phyloP scores from a whole-genome alignment of 768 basidiomycete species.

The Termitomyces sp. region DNA sequence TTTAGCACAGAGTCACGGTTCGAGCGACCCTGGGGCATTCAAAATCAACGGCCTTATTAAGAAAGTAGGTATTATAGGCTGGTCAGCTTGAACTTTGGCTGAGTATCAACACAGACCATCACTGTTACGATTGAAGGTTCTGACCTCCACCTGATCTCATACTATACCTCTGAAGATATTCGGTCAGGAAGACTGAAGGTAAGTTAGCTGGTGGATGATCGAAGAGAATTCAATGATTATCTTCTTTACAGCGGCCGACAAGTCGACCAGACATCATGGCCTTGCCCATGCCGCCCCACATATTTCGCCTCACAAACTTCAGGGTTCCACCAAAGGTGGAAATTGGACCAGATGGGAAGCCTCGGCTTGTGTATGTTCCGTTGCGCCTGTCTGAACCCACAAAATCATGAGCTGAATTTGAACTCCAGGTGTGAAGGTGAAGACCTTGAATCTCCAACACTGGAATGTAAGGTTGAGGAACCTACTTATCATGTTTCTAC shows the following conservation, averaged over 20 bases:
- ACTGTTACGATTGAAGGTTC: slow-evolving; percentile 77
- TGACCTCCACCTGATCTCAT: slow-evolving; percentile 80
- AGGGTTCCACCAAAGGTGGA: slow-evolving; percentile 81
- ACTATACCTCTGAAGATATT: slow-evolving; percentile 80
- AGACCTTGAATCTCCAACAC: slow-evolving; percentile 32
- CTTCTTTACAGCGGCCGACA: slow-evolving; percentile 52
- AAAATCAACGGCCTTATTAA: slow-evolving; percentile 77
- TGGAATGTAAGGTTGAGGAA: slow-evolving; percentile 51
- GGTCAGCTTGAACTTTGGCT: slow-evolving; percentile 1
- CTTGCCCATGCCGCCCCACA: slow-evolving; percentile 70
- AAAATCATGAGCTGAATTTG: neutral
- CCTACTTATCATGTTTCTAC: slow-evolving; percentile 37
- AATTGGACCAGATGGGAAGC: slow-evolving; percentile 64
- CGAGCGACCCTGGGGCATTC: slow-evolving; percentile 55
- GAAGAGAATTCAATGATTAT: slow-evolving; percentile 1
- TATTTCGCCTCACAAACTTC: slow-evolving; percentile 79
- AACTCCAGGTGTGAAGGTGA: slow-evolving; percentile 25
- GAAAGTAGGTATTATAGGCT: slow-evolving; percentile 45
- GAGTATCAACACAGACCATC: slow-evolving; percentile 57
- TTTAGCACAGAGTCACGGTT: slow-evolving; percentile 27
- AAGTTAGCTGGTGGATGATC: slow-evolving; percentile 5
- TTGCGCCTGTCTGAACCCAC: neutral
- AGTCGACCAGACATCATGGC: slow-evolving; percentile 68
- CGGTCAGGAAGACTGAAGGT: slow-evolving; percentile 63
- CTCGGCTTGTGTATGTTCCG: slow-evolving; percentile 57